phyloP scores from a whole-genome alignment of 768 basidiomycete species.

The Pilatotrama ljubarskyi region DNA sequence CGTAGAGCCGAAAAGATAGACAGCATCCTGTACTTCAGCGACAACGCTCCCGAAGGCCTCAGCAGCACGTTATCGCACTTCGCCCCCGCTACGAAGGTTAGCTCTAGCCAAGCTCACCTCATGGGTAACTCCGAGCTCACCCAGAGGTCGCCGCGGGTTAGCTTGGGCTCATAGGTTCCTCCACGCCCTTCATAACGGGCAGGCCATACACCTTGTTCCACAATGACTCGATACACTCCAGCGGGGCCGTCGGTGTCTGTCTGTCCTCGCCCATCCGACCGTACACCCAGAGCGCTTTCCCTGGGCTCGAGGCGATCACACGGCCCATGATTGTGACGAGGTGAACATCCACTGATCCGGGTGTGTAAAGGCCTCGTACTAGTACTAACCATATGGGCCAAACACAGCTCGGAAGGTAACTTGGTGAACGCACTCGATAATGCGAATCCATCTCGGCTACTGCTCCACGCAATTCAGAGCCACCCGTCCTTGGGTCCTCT shows the following conservation, averaged over 20 bases:
- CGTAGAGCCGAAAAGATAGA: slow-evolving; percentile 30
- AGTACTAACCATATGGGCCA: not conserved
- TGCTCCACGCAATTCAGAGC: slow-evolving; percentile 53
- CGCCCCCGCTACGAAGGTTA: slow-evolving; percentile 51
- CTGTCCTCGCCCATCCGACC: slow-evolving; percentile 19
- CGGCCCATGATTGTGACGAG: slow-evolving; percentile 51
- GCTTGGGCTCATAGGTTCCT: slow-evolving; percentile 68
- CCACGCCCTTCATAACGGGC: slow-evolving; percentile 81
- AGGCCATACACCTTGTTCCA: slow-evolving; percentile 69
- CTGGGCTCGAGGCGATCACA: slow-evolving; percentile 46
- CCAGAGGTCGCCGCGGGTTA: slow-evolving; percentile 31
- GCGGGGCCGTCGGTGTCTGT: slow-evolving; percentile 68
- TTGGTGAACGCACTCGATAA: slow-evolving; percentile 59
- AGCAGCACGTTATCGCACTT: slow-evolving; percentile 44
- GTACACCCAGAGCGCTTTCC: slow-evolving; percentile 31
- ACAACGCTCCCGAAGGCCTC: slow-evolving; percentile 58
- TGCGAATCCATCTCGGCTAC: slow-evolving; percentile 58
- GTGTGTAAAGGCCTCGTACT: not conserved
- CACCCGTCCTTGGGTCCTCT: slow-evolving; percentile 19
- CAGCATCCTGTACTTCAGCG: slow-evolving; percentile 55
- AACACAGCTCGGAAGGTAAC: slow-evolving; percentile 68
- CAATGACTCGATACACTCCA: slow-evolving; percentile 52
- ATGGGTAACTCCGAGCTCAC: not conserved
- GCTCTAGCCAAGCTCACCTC: not conserved
- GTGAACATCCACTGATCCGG: too few relatives aligned